phyloP scores from a whole-genome alignment of 805 yeast species.

The Millerozyma miso region DNA sequence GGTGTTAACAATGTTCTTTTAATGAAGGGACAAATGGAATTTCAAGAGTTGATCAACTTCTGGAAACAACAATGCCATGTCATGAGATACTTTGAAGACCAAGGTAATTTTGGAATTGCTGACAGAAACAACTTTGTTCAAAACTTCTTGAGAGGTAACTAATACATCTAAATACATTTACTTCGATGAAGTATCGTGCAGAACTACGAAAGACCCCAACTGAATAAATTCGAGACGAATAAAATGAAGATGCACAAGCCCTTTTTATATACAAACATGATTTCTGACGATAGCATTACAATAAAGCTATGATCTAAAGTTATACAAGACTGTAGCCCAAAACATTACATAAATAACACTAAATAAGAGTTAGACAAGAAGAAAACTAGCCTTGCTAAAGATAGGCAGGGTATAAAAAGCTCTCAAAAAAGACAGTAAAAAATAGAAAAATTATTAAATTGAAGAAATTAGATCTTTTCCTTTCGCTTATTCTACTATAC shows the following conservation, averaged over 20 bases:
- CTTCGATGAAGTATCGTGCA: neutral
- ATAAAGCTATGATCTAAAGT: neutral
- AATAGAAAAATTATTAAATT: neutral
- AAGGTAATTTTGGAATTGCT: constrained; percentile 50
- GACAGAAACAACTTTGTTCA: constrained; percentile 61
- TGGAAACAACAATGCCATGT: constrained; percentile 90
- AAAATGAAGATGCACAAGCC: neutral
- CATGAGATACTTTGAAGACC: constrained; percentile 73
- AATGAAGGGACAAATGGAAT: constrained; percentile 87
- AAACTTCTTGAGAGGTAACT: constrained; percentile 66
- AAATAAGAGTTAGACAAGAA: constrained; percentile 3
- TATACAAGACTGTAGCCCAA: constrained; percentile 4
- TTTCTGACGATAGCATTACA: constrained; percentile 1
- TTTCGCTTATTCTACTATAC: constrained; percentile 28
- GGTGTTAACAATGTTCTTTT: constrained; percentile 63
- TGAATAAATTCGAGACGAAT: neutral
- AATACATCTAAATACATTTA: constrained; percentile 3
- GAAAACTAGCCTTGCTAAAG: neutral
- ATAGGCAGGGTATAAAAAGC: constrained; percentile 6
- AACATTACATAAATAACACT: constrained; percentile 5
- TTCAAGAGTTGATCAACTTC: constrained; percentile 80
- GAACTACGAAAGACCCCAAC: neutral
- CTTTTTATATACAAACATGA: neutral
- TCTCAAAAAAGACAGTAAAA: neutral
- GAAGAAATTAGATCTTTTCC: constrained; percentile 2